Evolutionary conservation across 2,329 filamentous ascomycete genomes (phyloP).

Genomic region (Fusarium xylarioides): DNA sequence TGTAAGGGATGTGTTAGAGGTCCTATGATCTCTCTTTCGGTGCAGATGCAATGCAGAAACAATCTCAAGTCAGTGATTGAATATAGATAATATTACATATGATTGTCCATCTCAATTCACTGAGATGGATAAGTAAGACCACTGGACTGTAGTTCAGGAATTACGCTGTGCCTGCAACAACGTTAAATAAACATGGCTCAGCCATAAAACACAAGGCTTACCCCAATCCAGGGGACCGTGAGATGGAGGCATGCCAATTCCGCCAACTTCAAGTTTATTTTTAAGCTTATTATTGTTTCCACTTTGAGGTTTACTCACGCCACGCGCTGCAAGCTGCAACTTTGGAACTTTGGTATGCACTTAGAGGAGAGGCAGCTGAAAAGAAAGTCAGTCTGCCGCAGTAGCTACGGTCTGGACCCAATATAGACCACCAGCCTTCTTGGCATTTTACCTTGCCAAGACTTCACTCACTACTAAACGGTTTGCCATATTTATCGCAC

Average conservation of each 20-base stretch:
- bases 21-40: neutral
- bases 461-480: neutral
- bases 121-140: neutral
- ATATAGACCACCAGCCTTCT: neutral
- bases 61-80: neutral
- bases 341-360: neutral
- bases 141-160: neutral
- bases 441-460: neutral
- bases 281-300: neutral
- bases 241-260: neutral
- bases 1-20: neutral
- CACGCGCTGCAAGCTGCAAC: neutral
- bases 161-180: accelerated
- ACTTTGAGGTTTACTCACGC: neutral
- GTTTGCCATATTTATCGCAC: neutral
- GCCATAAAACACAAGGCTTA: neutral
- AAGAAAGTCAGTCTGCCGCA: neutral
- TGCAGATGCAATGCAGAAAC: accelerated
- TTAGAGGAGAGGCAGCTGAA: neutral
- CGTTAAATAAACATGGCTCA: accelerated
- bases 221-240: neutral
- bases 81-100: accelerated
- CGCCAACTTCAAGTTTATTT: neutral
- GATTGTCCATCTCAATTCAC: accelerated
- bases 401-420: neutral